These are phyloP conservation scores for Acacia concinna DNA, from an alignment of 331 rosid genomes.

Conservation along the genomic window DNA sequence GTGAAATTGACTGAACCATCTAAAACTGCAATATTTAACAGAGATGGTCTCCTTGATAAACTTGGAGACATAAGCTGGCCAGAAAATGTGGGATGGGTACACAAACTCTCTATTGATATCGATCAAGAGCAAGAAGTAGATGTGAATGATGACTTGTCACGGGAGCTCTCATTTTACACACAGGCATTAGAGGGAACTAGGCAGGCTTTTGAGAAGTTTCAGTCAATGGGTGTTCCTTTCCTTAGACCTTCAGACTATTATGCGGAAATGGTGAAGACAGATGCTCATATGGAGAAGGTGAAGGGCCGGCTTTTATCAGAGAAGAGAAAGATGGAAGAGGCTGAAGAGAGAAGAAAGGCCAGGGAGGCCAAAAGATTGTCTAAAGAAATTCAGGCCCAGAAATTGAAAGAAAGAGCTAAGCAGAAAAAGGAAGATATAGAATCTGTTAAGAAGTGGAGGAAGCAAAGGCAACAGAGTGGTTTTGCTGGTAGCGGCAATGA, in stretches of 20 bases:
- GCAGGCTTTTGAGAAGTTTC: background rate
- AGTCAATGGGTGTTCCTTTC: background rate
- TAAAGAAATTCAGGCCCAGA: conserved; percentile 15
- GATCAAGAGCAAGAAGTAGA: conserved; percentile 8
- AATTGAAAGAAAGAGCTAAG: conserved; percentile 2
- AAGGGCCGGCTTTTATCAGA: background rate
- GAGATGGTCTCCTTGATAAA: conserved; percentile 10
- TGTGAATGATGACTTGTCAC: conserved; percentile 4
- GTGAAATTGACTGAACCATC: background rate
- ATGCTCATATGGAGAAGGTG: background rate
- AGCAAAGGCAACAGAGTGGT: conserved; percentile 5
- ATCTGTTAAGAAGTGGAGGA: conserved; percentile 16
- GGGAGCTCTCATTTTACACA: background rate
- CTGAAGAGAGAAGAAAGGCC: conserved; percentile 13
- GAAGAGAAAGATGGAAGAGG: conserved; percentile 5
- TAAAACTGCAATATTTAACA: background rate
- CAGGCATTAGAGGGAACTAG: conserved; percentile 10
- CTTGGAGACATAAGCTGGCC: conserved; percentile 11
- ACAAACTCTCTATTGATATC: background rate
- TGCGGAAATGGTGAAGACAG: conserved; percentile 15
- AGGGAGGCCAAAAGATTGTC: conserved; percentile 7
- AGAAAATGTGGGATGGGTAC: background rate
- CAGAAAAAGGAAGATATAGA: conserved; percentile 5
- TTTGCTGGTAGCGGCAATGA: background rate
- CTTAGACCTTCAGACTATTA: background rate